Evolutionary conservation across 768 basidiomycete species (phyloP).

Genomic region (Galerina sulciceps): DNA sequence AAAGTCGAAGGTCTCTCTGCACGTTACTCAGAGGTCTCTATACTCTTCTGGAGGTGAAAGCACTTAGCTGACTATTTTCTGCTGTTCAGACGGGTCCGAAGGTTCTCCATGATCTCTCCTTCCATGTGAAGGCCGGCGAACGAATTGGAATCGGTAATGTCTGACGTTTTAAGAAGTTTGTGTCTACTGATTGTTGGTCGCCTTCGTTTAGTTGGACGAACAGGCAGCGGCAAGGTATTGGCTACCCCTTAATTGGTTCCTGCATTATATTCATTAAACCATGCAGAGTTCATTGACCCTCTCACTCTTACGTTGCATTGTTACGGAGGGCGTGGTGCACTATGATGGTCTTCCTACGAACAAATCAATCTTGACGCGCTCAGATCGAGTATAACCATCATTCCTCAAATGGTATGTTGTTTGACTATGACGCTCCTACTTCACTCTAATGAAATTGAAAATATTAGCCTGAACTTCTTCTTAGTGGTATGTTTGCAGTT

Average conservation of each 20-base stretch:
- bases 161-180: too few relatives aligned
- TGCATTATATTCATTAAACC: neutral
- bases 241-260: neutral
- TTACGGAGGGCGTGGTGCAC: conserved; percentile 54
- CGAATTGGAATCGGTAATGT: conserved; percentile 51
- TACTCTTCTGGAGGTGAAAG: neutral
- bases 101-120: conserved; percentile 60
- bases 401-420: conserved; percentile 43
- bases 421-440: neutral
- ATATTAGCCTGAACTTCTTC: conserved; percentile 48
- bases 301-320: conserved; percentile 56
- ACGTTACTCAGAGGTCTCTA: conserved; percentile 42
- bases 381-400: conserved; percentile 61
- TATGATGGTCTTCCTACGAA: conserved; percentile 57
- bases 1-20: conserved; percentile 59
- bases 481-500: conserved; percentile 38
- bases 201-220: conserved; percentile 26
- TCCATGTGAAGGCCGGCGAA: conserved; percentile 58
- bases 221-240: conserved; percentile 33
- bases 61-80: neutral
- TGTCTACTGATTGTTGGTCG: too few relatives aligned
- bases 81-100: conserved; percentile 43
- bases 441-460: neutral
- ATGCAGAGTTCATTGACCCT: conserved; percentile 42
- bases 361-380: conserved; percentile 58